These are phyloP conservation scores for Penicillium soppii DNA, from an alignment of 495 filamentous ascomycete species.

Conservation along the genomic window DNA sequence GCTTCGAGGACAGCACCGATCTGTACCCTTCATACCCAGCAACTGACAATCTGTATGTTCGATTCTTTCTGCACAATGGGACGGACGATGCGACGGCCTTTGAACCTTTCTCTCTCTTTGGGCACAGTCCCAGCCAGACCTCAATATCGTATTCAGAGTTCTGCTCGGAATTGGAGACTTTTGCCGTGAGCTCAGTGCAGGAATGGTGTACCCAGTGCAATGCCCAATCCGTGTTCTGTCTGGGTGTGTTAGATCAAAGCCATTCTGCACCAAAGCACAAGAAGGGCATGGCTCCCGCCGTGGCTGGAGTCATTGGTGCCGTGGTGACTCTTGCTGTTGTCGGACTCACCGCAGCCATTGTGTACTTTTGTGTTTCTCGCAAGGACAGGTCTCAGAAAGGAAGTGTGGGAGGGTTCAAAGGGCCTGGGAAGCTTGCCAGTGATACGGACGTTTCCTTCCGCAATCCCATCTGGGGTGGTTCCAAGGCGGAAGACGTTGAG, in stretches of 20 bases:
- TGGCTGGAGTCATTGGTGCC: conserved; percentile 57
- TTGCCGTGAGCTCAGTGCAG: conserved; percentile 56
- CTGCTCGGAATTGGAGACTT: conserved; percentile 52
- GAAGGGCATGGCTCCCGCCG: conserved; percentile 32
- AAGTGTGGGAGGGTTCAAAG: conserved; percentile 48
- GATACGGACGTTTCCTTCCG: conserved; percentile 48
- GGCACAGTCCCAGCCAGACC: conserved; percentile 46
- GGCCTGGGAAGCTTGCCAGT: conserved; percentile 46
- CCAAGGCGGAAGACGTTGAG: conserved; percentile 19
- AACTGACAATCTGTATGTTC: conserved; percentile 61
- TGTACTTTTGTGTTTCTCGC: conserved; percentile 42
- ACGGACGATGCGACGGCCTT: conserved; percentile 47
- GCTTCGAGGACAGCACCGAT: conserved; percentile 43
- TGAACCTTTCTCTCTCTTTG: conserved; percentile 51
- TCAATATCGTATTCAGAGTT: conserved; percentile 65
- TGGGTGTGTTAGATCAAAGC: conserved; percentile 27
- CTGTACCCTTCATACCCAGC: conserved; percentile 45
- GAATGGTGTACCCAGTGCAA: conserved; percentile 72
- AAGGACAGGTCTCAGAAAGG: conserved; percentile 22
- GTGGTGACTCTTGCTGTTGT: conserved; percentile 39
- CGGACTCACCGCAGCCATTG: conserved; percentile 21
- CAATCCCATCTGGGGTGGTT: conserved; percentile 25
- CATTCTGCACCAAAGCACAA: conserved; percentile 2
- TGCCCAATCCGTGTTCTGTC: conserved; percentile 61
- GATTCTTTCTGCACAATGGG: conserved; percentile 77